phyloP scores from a whole-genome alignment of 306 rosid genomes.

The Prunus mume region DNA sequence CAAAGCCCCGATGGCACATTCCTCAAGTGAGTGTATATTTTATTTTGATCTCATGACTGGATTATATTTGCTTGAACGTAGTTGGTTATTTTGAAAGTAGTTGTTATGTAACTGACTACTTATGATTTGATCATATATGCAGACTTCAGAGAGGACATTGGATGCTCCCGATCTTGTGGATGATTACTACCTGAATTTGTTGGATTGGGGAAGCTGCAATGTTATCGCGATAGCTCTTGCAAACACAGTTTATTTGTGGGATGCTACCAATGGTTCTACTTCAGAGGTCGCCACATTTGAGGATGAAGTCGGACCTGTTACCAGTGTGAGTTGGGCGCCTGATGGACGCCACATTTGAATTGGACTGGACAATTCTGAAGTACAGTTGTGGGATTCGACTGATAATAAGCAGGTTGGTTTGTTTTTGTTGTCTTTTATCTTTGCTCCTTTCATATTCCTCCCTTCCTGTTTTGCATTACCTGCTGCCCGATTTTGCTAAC shows the following conservation, averaged over 20 bases:
- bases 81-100: too few relatives aligned
- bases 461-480: neutral
- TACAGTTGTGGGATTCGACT: slow-evolving; percentile 74
- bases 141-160: too few relatives aligned
- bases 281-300: slow-evolving; percentile 58
- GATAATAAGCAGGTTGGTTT: slow-evolving; percentile 41
- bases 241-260: slow-evolving; percentile 62
- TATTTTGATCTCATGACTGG: too few relatives aligned
- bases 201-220: too few relatives aligned
- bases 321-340: slow-evolving; percentile 77
- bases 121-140: too few relatives aligned
- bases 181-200: slow-evolving; percentile 41
- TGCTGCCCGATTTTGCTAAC: neutral
- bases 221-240: slow-evolving; percentile 65
- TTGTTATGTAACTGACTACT: neutral
- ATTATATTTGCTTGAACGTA: too few relatives aligned
- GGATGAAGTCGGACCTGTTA: slow-evolving; percentile 66
- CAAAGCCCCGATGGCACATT: too few relatives aligned
- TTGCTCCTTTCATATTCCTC: neutral
- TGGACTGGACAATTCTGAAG: slow-evolving; percentile 67
- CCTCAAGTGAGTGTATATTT: too few relatives aligned
- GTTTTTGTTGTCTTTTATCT: neutral
- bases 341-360: slow-evolving; percentile 69
- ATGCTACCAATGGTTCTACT: slow-evolving; percentile 58
- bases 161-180: slow-evolving; percentile 25